These are phyloP conservation scores for Plasmodium knowlesi DNA, from an alignment of 169 alveolate genomes.

Conservation along the genomic window DNA sequence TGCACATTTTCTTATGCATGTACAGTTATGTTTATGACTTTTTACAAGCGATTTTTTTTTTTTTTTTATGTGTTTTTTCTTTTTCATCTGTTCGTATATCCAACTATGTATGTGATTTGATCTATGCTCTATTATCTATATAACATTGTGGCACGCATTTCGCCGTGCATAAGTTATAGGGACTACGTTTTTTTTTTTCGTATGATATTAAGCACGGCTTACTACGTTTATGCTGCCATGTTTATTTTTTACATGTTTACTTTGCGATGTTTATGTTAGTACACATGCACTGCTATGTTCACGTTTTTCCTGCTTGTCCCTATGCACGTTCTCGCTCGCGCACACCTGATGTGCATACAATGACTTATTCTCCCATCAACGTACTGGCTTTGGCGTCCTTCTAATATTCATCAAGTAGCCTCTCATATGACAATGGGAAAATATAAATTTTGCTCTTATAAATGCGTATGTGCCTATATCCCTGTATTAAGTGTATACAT, in stretches of 20 bases:
- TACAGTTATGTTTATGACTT: neutral
- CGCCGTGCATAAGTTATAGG: neutral
- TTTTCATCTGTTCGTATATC: too few relatives aligned
- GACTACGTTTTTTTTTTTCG: neutral
- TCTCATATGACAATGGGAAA: neutral
- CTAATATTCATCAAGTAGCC: neutral
- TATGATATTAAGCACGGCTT: neutral
- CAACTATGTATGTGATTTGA: neutral
- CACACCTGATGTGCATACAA: neutral
- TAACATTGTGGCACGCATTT: neutral
- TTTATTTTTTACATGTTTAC: too few relatives aligned
- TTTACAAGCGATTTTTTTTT: neutral
- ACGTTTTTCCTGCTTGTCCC: neutral
- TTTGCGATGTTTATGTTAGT: too few relatives aligned
- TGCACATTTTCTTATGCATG: neutral
- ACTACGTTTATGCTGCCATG: neutral
- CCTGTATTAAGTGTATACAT: neutral
- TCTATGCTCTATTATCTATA: neutral
- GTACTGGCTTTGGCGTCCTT: neutral
- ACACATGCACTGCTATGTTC: neutral
- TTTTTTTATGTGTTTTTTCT: neutral
- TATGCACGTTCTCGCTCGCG: neutral
- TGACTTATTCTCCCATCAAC: neutral
- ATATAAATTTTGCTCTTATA: neutral
- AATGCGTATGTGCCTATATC: neutral